Evolutionary conservation across 352 stramenopile species (phyloP).

Genomic region (Pythium rishiriense): DNA sequence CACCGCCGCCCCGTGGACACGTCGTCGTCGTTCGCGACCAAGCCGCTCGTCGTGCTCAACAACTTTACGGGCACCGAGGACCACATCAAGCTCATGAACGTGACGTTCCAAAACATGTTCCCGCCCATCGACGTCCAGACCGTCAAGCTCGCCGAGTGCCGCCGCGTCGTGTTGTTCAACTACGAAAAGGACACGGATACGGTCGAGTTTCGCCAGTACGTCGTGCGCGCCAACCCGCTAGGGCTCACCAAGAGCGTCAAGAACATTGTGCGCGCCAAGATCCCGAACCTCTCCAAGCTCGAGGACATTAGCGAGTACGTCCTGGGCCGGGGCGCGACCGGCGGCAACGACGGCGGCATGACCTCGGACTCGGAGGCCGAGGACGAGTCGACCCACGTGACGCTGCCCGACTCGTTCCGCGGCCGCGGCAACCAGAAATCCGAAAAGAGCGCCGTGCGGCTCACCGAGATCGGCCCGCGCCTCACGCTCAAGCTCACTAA

Average conservation of each 20-base stretch:
- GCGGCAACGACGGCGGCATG: constrained; percentile 49
- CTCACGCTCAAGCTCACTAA: constrained; percentile 95
- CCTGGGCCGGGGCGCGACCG: constrained; percentile 52
- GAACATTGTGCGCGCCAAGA: constrained; percentile 85
- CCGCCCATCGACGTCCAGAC: constrained; percentile 97
- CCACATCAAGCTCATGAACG: constrained; percentile 94
- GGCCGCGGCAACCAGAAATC: constrained; percentile 91
- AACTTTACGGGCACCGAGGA: constrained; percentile 95
- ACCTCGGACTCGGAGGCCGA: constrained; percentile 96
- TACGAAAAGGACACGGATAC: constrained; percentile 91
- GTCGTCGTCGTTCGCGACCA: constrained; percentile 85
- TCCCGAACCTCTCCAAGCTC: constrained; percentile 93
- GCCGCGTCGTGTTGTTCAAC: constrained; percentile 97
- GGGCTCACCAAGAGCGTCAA: constrained; percentile 88
- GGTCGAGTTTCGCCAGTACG: constrained; percentile 97
- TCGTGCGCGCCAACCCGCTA: constrained; percentile 93
- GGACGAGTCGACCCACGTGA: constrained; percentile 92
- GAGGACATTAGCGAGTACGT: constrained; percentile 98
- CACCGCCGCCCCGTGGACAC: constrained; percentile 91
- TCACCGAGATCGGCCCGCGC: constrained; percentile 96
- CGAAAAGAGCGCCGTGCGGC: constrained; percentile 92
- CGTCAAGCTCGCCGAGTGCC: constrained; percentile 94
- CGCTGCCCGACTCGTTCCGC: constrained; percentile 91
- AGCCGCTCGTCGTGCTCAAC: constrained; percentile 97
- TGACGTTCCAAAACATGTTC: constrained; percentile 99